Evolutionary conservation across 371 early-diverging fungal species (phyloP).

Genomic region (Smittium culicis): DNA sequence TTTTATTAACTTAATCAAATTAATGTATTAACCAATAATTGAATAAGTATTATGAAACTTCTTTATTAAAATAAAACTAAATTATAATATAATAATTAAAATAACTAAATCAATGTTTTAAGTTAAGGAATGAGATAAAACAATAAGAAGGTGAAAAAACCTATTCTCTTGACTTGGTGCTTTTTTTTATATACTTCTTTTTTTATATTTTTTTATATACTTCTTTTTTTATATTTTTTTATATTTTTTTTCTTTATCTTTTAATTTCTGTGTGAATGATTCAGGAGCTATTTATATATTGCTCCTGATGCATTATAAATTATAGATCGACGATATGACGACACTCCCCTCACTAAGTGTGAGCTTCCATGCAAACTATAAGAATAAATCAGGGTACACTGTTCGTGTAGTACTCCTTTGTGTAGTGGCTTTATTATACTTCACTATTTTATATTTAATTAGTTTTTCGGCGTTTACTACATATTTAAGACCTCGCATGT

Average conservation of each 20-base stretch:
- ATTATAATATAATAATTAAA: not conserved
- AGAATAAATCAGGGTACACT: not conserved
- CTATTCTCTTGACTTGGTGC: not conserved
- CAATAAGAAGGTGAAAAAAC: not conserved
- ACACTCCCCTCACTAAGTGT: not conserved
- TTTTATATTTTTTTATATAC: not conserved
- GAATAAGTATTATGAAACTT: not conserved
- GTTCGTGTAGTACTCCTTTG: not conserved
- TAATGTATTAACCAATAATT: not conserved
- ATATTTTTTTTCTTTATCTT: too few relatives aligned
- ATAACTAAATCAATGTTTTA: not conserved
- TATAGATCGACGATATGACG: not conserved
- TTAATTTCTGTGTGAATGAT: not conserved
- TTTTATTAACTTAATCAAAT: not conserved
- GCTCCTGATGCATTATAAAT: not conserved
- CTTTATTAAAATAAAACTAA: not conserved
- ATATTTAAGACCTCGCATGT: not conserved
- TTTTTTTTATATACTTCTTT: not conserved
- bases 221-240: too few relatives aligned
- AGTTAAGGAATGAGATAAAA: not conserved
- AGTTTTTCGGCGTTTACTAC: not conserved
- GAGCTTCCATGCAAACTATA: not conserved
- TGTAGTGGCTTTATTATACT: not conserved
- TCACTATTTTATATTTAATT: not conserved
- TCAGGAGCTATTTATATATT: not conserved